Percentiles rank a stretch among this genome's conserved stretches.
Conservation (phyloP, 306 rosid genomes). For the Sophora flavescens region DNA sequence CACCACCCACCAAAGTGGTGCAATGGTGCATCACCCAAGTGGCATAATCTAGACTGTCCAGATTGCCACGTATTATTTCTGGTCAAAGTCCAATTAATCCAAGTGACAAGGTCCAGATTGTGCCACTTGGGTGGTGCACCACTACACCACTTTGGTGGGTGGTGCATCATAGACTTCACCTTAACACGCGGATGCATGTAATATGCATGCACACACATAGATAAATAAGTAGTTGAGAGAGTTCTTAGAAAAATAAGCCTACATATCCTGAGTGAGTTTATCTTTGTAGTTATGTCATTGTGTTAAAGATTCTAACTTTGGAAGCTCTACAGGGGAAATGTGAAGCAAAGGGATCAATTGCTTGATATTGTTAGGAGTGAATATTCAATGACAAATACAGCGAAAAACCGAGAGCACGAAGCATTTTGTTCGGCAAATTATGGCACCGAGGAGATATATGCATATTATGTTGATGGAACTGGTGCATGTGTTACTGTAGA, state of each 20-base stretch:
- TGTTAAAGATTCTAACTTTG: background rate
- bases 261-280: background rate
- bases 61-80: too few species aligned
- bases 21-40: too few species aligned
- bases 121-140: too few species aligned
- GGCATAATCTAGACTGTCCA: too few species aligned
- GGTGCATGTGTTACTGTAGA: slow-evolving; percentile 67
- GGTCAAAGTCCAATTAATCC: too few species aligned
- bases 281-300: background rate
- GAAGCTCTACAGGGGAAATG: slow-evolving; percentile 59
- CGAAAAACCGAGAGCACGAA: slow-evolving; percentile 59
- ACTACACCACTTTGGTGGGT: too few species aligned
- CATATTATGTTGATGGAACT: slow-evolving; percentile 59
- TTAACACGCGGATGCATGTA: background rate
- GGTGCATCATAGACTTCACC: too few species aligned
- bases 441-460: slow-evolving; percentile 38
- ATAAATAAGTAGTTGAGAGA: background rate
- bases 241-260: background rate
- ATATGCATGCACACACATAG: background rate
- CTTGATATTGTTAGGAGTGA: slow-evolving; percentile 67
- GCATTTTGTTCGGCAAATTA: slow-evolving; percentile 42
- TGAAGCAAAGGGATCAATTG: slow-evolving; percentile 63
- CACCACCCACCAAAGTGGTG: too few species aligned
- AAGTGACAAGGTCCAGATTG: too few species aligned
- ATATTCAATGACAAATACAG: slow-evolving; percentile 59